phyloP scores from a whole-genome alignment of 2,329 filamentous ascomycete genomes.

The Beauveria scarabaeidicola region DNA sequence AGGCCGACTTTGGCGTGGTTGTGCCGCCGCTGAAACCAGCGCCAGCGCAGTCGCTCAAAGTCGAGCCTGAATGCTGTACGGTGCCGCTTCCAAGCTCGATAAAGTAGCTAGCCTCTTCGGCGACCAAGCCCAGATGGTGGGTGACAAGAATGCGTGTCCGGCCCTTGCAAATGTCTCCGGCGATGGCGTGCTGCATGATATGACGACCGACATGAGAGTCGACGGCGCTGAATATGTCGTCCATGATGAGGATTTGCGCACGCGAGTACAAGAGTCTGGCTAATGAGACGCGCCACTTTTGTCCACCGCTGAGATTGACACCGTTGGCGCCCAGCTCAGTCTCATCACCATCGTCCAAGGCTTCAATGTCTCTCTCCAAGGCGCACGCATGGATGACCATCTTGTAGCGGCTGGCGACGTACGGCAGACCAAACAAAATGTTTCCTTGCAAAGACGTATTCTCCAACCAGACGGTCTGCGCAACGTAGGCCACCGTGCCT shows the following conservation, averaged over 20 bases:
- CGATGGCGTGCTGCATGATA: conserved; percentile 68
- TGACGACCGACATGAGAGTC: conserved; percentile 75
- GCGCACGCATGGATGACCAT: conserved; percentile 66
- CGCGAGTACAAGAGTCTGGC: conserved; percentile 73
- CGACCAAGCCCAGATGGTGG: conserved; percentile 65
- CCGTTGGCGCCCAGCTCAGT: conserved; percentile 81
- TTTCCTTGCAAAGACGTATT: conserved; percentile 72
- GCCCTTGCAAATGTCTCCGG: conserved; percentile 58
- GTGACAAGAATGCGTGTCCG: conserved; percentile 73
- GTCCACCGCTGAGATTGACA: conserved; percentile 75
- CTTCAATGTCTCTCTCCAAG: conserved; percentile 64
- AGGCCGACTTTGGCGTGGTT: conserved; percentile 27
- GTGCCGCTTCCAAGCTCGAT: conserved; percentile 63
- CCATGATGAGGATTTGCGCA: conserved; percentile 66
- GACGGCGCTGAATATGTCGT: conserved; percentile 78
- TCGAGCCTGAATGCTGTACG: conserved; percentile 53
- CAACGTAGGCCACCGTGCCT: conserved; percentile 62
- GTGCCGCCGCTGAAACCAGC: conserved; percentile 48
- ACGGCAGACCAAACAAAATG: conserved; percentile 67
- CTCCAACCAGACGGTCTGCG: conserved; percentile 79
- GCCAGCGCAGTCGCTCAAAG: conserved; percentile 49
- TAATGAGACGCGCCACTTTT: conserved; percentile 74
- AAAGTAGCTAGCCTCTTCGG: conserved; percentile 62
- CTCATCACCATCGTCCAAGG: conserved; percentile 65
- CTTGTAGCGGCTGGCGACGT: conserved; percentile 58